Evolutionary conservation across 345 rosid genomes (phyloP), one percentile per base, ranked within the genome.

Genomic region (Nephelium lappaceum): DNA sequence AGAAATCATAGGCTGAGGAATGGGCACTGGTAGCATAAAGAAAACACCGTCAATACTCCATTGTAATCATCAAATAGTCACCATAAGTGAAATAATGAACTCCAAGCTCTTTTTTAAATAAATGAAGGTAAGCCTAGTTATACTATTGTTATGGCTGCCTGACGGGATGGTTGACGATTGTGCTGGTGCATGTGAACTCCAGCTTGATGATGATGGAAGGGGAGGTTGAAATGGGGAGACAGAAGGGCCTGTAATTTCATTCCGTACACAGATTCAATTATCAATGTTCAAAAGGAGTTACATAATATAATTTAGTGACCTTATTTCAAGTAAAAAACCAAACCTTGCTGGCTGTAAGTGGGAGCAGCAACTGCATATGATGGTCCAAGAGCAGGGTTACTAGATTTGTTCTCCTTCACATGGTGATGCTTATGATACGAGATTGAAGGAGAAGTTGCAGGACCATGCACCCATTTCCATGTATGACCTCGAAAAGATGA

Each of bases 1-100:
- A 75, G 91, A 84, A 43, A 77, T 60, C 57, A 84, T 78, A 73
- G 94, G 92, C 19, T 80, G 83, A 85, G 77, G 80, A 79, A 43
- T 21, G 61, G 69, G 83, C 67, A 81, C 87, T 87, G 75, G 73
- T 63, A 79, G 77, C 47, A 39, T 72, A 69, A 65, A 80, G 23
- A 76, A 81, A 72, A 78, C 36, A 71, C n/a, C 3, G 67, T 39
- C 69, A 3, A 45, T 45, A 64, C 51, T 60, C 31, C 55, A 47
- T 65, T 23, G 11, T 39, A 21, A 43, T 75, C 43, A 73, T 79
- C n/a, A 19, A 80, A 21, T n/a, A 75, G 36, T 72, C 58, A 69
- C 27, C 21, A 49, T 41, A 58, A 69, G 66, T 9, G 21, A 80
- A 68, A 11, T 11, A 80, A 69, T n/a, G 39, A 39, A 78, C 53